Conservation (phyloP, 2,329 filamentous ascomycete species). For the Colletotrichum sp. region DNA sequence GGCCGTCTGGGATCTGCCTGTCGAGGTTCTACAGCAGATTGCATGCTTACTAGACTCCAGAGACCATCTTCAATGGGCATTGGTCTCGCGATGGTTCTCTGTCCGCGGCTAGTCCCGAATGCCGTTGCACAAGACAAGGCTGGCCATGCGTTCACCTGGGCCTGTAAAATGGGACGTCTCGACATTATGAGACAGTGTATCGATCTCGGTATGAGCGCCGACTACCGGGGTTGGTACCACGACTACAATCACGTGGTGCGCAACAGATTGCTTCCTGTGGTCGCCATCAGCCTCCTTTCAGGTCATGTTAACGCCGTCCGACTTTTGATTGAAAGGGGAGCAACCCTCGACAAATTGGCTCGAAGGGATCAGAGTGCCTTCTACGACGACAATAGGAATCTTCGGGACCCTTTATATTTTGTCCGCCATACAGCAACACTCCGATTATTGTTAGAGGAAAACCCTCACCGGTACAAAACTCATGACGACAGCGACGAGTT, state of each 20-base stretch:
- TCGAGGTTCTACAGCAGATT: neutral
- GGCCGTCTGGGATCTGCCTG: neutral
- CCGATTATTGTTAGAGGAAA: neutral
- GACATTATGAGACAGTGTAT: neutral
- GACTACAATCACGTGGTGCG: too few relatives aligned
- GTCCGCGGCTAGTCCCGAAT: neutral
- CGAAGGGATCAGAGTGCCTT: neutral
- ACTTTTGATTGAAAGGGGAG: neutral
- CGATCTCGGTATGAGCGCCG: neutral
- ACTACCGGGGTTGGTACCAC: neutral
- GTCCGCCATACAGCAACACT: neutral
- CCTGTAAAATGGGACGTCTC: fast-evolving
- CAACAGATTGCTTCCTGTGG: neutral
- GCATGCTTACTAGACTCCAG: neutral
- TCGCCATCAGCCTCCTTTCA: neutral
- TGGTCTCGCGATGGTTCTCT: neutral
- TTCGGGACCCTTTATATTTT: neutral
- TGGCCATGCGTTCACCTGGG: neutral
- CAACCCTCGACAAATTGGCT: neutral
- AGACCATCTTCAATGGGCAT: neutral
- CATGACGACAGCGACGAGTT: neutral
- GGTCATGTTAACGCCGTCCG: neutral
- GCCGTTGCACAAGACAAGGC: neutral
- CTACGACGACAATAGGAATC: neutral
- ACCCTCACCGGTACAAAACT: neutral